A percentile compares a stretch with the other conserved stretches of the same genome.
These are phyloP conservation scores for Suillus paluster DNA, from an alignment of 768 basidiomycete genomes.

Conservation along the genomic window DNA sequence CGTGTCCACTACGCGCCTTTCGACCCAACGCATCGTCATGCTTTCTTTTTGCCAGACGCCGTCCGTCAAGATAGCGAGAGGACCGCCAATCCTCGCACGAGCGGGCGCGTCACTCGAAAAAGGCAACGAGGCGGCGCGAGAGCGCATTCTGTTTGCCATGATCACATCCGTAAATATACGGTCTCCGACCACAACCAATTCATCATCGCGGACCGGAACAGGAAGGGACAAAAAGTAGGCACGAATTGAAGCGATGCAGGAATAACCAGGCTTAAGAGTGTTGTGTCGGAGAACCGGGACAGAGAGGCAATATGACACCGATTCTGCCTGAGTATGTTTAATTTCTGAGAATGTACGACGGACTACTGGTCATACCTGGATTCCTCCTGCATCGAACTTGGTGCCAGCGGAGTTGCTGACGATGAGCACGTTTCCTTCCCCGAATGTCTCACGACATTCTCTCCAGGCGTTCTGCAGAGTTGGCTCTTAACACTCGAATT, in stretches of 20 bases:
- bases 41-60: constrained; percentile 72
- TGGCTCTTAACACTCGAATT: neutral
- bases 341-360: neutral
- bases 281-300: constrained; percentile 84
- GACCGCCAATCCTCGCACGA: constrained; percentile 37
- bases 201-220: constrained; percentile 58
- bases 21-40: constrained; percentile 63
- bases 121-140: constrained; percentile 17
- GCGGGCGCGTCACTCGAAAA: constrained; percentile 11
- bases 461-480: constrained; percentile 71
- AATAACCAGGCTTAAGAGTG: constrained; percentile 77
- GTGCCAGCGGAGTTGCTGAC: constrained; percentile 96
- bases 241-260: constrained; percentile 73
- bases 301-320: constrained; percentile 74
- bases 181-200: constrained; percentile 88
- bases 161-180: constrained; percentile 91
- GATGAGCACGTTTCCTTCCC: constrained; percentile 78
- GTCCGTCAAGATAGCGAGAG: constrained; percentile 72
- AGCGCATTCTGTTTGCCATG: constrained; percentile 75
- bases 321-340: constrained; percentile 70
- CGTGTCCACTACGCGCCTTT: constrained; percentile 52
- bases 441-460: constrained; percentile 73
- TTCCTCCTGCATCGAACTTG: constrained; percentile 69
- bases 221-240: constrained; percentile 71
- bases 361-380: constrained; percentile 65